These are phyloP conservation scores for Leccinellum luteum DNA, from an alignment of 768 basidiomycete species.

Conservation along the genomic window DNA sequence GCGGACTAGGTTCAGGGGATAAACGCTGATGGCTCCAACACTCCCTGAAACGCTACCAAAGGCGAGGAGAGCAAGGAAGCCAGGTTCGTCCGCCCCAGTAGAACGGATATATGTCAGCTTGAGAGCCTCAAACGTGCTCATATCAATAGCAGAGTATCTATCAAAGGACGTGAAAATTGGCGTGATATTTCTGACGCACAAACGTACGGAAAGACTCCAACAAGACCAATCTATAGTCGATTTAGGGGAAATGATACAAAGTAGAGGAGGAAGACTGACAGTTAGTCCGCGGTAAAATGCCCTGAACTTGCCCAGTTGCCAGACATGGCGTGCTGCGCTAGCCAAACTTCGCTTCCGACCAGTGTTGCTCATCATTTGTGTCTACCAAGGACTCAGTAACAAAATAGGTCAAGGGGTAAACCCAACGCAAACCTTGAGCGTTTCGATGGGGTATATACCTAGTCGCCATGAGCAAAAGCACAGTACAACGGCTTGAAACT, in stretches of 20 bases:
- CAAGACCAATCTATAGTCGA: slow-evolving; percentile 72
- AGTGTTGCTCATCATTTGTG: slow-evolving; percentile 95
- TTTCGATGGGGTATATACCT: slow-evolving; percentile 98
- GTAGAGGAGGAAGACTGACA: slow-evolving; percentile 48
- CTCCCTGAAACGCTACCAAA: slow-evolving; percentile 94
- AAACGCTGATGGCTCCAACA: slow-evolving; percentile 91
- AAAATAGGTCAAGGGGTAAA: not conserved
- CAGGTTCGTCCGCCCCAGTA: slow-evolving; percentile 85
- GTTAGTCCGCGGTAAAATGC: slow-evolving; percentile 90
- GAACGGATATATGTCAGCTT: slow-evolving; percentile 88
- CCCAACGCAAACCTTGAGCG: slow-evolving; percentile 65
- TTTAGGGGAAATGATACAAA: slow-evolving; percentile 12
- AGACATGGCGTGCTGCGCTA: slow-evolving; percentile 68
- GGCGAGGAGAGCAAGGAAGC: slow-evolving; percentile 79
- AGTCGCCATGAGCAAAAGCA: slow-evolving; percentile 17
- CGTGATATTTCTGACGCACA: not conserved
- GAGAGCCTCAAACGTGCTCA: slow-evolving; percentile 95
- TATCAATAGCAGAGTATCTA: slow-evolving; percentile 93
- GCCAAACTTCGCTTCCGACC: slow-evolving; percentile 57
- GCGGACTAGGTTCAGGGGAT: slow-evolving; percentile 87
- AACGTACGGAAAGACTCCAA: slow-evolving; percentile 95
- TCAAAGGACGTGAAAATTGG: slow-evolving; percentile 4
- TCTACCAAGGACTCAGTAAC: slow-evolving; percentile 39
- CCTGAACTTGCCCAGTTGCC: slow-evolving; percentile 72
- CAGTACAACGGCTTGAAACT: slow-evolving; percentile 28